Evolutionary conservation across 495 filamentous ascomycete genomes (phyloP), one percentile per base, ranked within the genome.

Genomic region (Sphaerosporella brunnea): DNA sequence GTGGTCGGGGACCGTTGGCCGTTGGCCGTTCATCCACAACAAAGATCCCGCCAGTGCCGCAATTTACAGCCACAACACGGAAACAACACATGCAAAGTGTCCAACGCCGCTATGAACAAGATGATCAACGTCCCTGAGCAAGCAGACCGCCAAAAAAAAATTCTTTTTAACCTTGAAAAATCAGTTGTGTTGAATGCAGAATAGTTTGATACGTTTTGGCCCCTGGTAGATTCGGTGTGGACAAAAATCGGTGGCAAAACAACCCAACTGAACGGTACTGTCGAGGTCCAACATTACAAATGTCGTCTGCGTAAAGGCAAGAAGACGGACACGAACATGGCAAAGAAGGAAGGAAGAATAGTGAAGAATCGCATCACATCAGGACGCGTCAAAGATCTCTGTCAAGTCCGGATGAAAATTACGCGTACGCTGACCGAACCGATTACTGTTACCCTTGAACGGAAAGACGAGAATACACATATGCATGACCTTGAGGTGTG

Each of bases 171-270:
- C n/a, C n/a, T n/a, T n/a, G n/a, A n/a, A n/a, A n/a, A n/a, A n/a
- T n/a, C n/a, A n/a, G 13, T 48, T 3, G 34, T 44, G 16, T 18
- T 52, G 18, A 52, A 18, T 5, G 26, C 36, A 8, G 9, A 42
- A 36, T 36, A 51, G 21, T 52, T 41, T 11, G 1, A 2, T 2
- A 30, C 47, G 2, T 52, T 41, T 20, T 52, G 50, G 25, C 28
- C 44, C 1, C 26, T 52, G 3, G 44, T 48, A 4, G 28, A 47
- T 37, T 21, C 43, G 11, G 39, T 52, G 39, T 52, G 37, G 43
- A 48, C 36, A 5, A 36, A 48, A 24, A 38, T 36, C 18, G 40
- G 41, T 18, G 34, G 30, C 11, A 15, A 47, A 32, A 51, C 26
- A 34, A 32, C 13, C 28, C 23, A 51, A 19, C 20, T 23, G 18